These are phyloP conservation scores for Tulasnella sp. DNA, from an alignment of 768 basidiomycete genomes.

Conservation along the genomic window DNA sequence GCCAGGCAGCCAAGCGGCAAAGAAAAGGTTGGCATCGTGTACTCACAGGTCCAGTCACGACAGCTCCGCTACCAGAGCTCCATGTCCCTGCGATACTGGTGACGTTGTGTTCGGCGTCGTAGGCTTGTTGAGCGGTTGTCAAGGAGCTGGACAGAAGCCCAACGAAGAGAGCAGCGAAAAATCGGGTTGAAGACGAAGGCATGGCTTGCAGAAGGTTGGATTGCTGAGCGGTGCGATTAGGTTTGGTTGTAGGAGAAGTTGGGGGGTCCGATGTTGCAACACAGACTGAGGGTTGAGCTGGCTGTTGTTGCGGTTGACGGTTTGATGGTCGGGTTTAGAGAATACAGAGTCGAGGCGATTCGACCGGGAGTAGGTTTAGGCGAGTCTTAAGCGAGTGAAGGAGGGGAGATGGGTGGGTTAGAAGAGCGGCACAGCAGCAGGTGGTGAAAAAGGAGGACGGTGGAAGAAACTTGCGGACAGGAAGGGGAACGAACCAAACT, in stretches of 20 bases:
- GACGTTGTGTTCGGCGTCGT: conserved; percentile 23
- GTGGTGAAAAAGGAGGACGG: conserved; percentile 37
- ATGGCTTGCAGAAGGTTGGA: neutral
- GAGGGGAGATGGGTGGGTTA: conserved; percentile 39
- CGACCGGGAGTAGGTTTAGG: conserved; percentile 15
- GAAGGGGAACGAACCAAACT: neutral
- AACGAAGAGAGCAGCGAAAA: conserved; percentile 14
- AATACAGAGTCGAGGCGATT: neutral
- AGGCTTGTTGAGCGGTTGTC: conserved; percentile 16
- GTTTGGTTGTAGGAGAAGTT: neutral
- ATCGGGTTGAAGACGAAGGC: neutral
- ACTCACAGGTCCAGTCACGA: conserved; percentile 83
- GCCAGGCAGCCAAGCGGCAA: neutral
- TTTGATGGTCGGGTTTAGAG: neutral
- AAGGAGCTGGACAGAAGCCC: neutral
- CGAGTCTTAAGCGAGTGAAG: conserved; percentile 30
- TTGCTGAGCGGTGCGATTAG: neutral
- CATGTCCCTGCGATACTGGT: conserved; percentile 71
- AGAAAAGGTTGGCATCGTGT: neutral
- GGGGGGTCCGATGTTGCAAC: neutral
- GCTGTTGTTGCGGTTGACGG: conserved; percentile 9
- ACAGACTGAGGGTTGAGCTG: conserved; percentile 13
- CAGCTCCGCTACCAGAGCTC: conserved; percentile 75
- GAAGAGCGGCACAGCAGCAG: conserved; percentile 38
- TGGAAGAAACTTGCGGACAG: conserved; percentile 31